Evolutionary conservation across 176 grass and related monocot genomes (phyloP).

Genomic region (sorghum (Sorghum bicolor)): Sorghum_bicolor_NCBIv3 NC_012875.2:60656001-60656500

Average conservation of each 20-base stretch:
- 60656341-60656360: constrained; percentile 95
- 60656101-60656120: constrained; percentile 68
- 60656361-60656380: constrained; percentile 87
- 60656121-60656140: constrained; percentile 71
- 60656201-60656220: constrained; percentile 88
- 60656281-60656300: constrained; percentile 35
- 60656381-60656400: constrained; percentile 89
- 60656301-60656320: constrained; percentile 30
- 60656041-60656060: constrained; percentile 98
- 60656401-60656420: constrained; percentile 96
- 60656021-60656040: constrained; percentile 66
- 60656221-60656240: constrained; percentile 84
- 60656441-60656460: constrained; percentile 61
- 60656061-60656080: constrained; percentile 73
- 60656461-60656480: constrained; percentile 93
- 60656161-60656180: constrained; percentile 98
- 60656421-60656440: constrained; percentile 96
- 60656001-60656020: constrained; percentile 99
- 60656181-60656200: constrained; percentile 74
- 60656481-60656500: constrained; percentile 71
- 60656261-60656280: constrained; percentile 84
- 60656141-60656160: constrained; percentile 80
- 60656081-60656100: constrained; percentile 71
- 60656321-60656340: constrained; percentile 42
- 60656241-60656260: constrained; percentile 94